Evolutionary conservation across 75 land plant species (phyloP).

Genomic region (Ceratopteris richardii): DNA sequence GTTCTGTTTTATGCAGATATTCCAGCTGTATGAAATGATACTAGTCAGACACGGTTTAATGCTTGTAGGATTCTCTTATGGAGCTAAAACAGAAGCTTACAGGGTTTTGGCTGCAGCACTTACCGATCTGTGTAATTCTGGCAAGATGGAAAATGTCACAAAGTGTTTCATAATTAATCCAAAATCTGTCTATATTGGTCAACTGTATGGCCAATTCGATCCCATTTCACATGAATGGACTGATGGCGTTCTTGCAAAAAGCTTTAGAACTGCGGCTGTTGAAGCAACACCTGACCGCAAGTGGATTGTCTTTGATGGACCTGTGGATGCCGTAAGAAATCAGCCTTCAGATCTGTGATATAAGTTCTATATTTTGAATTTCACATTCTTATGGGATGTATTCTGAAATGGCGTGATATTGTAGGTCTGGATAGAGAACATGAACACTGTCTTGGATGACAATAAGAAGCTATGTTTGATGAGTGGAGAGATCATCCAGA

Average conservation of each 20-base stretch:
- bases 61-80: slow-evolving; percentile 40
- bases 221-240: slow-evolving; percentile 43
- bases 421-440: slow-evolving; percentile 45
- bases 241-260: slow-evolving; percentile 33
- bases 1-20: slow-evolving; percentile 22
- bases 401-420: too few species aligned
- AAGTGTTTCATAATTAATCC: slow-evolving; percentile 28
- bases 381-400: not conserved
- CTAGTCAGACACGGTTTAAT: slow-evolving; percentile 32
- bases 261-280: slow-evolving; percentile 29
- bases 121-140: slow-evolving; percentile 19
- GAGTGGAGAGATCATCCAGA: slow-evolving; percentile 41
- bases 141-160: slow-evolving; percentile 20
- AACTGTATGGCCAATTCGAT: slow-evolving; percentile 40
- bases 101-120: slow-evolving; percentile 29
- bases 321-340: slow-evolving; percentile 33
- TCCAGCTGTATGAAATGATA: slow-evolving; percentile 38
- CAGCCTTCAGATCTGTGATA: not conserved
- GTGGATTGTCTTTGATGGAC: slow-evolving; percentile 39
- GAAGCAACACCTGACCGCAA: slow-evolving; percentile 34
- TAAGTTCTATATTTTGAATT: not conserved
- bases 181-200: slow-evolving; percentile 37
- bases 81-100: slow-evolving; percentile 34
- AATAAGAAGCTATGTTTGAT: slow-evolving; percentile 37
- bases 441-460: slow-evolving; percentile 41